Evolutionary conservation across 108 stramenopile species (phyloP), one percentile per base, ranked within the genome.

Genomic region (Schizochytrium sp.): DNA sequence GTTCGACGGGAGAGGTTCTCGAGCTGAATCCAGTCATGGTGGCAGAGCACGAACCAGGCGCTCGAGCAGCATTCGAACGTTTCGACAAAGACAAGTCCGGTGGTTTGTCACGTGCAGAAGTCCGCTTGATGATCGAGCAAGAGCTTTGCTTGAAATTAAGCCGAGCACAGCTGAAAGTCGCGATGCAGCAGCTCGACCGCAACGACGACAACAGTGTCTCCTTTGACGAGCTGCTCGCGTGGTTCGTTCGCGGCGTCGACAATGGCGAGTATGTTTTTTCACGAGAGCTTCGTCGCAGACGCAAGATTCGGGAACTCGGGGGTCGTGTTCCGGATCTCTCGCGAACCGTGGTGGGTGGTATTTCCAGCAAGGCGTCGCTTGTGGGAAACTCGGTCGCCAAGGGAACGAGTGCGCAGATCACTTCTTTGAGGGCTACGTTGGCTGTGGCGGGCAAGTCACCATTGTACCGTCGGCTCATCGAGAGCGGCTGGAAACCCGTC

Each of bases 141-240:
- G 48, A 83, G 51, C 76, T 83, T 21, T 83, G 76, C 76, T 12
- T 83, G 51, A 47, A 53, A 16, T 45, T 83, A 12, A 28, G 43
- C 6, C 44, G 48, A 23, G 25, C 45, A 6, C 10, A 83, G 6
- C 76, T 83, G 19, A 53, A 47, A 18, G n/a, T 2, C 16, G 76
- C 76, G n/a, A 83, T 83, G 76, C n/a, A 83, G 76, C 48, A 83
- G 76, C 76, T 83, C 76, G 76, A 83, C 28, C 48, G 19, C 18
- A 53, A 83, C 4, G 51, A 83, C 25, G 76, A 83, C 76, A 47
- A 83, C 48, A 47, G 51, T 23, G 76, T 83, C 23, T 25, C 48
- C 6, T 53, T 47, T 23, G 76, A 83, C 48, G 76, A 83, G 28
- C 51, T 83, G 43, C 23, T 83, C 6, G 25, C 48, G 16, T 83